Conservation (phyloP, 805 yeast genomes). For the Groenewaldozyma tartarivorans region DNA sequence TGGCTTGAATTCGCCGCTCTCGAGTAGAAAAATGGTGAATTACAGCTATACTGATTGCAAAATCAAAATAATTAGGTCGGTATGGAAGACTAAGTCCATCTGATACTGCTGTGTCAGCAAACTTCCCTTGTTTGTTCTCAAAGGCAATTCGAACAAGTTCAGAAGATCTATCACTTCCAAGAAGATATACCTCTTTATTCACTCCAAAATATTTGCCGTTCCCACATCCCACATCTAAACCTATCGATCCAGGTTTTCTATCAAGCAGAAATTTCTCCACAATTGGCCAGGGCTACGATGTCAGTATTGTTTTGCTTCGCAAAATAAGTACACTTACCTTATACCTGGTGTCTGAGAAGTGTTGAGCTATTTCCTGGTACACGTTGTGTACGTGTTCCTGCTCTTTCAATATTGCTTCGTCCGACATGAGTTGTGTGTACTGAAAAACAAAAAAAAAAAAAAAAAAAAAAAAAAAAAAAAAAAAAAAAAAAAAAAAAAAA, state of each 20-base stretch:
- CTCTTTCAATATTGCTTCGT: constrained; percentile 54
- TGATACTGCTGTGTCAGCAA: constrained; percentile 61
- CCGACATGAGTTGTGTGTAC: too few species aligned
- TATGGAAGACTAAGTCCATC: constrained; percentile 71
- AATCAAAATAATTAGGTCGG: constrained; percentile 45
- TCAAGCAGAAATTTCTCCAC: constrained; percentile 59
- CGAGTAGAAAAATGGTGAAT: constrained; percentile 90
- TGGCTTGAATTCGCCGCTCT: constrained; percentile 69
- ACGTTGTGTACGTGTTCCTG: constrained; percentile 79
- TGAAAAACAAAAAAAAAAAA: too few species aligned
- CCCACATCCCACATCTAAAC: constrained; percentile 95
- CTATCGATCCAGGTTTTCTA: constrained; percentile 49
- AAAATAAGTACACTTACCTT: constrained; percentile 30
- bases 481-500: too few species aligned
- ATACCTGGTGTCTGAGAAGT: constrained; percentile 87
- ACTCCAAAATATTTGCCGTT: constrained; percentile 84
- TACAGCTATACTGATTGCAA: constrained; percentile 92
- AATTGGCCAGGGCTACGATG: constrained; percentile 86
- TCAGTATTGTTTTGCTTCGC: too few species aligned
- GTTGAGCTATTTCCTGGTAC: constrained; percentile 85
- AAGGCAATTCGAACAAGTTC: constrained; percentile 29
- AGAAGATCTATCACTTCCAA: constrained; percentile 47
- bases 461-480: too few species aligned
- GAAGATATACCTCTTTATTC: constrained; percentile 54
- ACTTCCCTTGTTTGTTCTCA: constrained; percentile 39